phyloP scores from a whole-genome alignment of 768 basidiomycete species.

The Lactarius akahatsu region DNA sequence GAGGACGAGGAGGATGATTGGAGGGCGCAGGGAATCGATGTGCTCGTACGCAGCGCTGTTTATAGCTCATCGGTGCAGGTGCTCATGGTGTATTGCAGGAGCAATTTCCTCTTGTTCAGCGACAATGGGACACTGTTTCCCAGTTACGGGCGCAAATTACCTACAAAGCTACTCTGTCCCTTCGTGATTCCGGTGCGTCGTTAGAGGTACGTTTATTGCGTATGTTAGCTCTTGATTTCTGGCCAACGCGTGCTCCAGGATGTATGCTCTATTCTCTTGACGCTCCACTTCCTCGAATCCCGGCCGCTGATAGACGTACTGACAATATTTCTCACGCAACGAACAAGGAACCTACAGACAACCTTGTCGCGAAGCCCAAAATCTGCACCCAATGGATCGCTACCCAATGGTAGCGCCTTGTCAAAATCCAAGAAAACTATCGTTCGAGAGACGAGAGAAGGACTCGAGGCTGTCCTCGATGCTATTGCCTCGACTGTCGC shows the following conservation, averaged over 20 bases:
- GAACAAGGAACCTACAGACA: conserved; percentile 55
- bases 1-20: conserved; percentile 63
- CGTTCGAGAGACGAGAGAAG: conserved; percentile 54
- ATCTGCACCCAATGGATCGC: conserved; percentile 13
- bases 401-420: conserved; percentile 16
- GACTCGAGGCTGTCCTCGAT: conserved; percentile 51
- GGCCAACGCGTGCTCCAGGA: conserved; percentile 45
- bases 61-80: not conserved
- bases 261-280: conserved; percentile 73
- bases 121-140: conserved; percentile 89
- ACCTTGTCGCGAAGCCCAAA: conserved; percentile 32
- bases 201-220: conserved; percentile 45
- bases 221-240: not conserved
- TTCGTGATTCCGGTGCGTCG: conserved; percentile 59
- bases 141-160: conserved; percentile 88
- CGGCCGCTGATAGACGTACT: conserved; percentile 74
- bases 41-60: conserved; percentile 47
- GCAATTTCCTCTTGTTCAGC: conserved; percentile 84
- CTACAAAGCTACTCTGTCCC: conserved; percentile 80
- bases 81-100: conserved; percentile 44
- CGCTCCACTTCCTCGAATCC: conserved; percentile 87
- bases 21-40: conserved; percentile 58
- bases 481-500: conserved; percentile 58
- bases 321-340: conserved; percentile 66
- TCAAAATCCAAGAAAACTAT: conserved; percentile 37